Evolutionary conservation across 1,284 basidiomycete genomes (phyloP).

Genomic region (Quambalaria eucalypti): DNA sequence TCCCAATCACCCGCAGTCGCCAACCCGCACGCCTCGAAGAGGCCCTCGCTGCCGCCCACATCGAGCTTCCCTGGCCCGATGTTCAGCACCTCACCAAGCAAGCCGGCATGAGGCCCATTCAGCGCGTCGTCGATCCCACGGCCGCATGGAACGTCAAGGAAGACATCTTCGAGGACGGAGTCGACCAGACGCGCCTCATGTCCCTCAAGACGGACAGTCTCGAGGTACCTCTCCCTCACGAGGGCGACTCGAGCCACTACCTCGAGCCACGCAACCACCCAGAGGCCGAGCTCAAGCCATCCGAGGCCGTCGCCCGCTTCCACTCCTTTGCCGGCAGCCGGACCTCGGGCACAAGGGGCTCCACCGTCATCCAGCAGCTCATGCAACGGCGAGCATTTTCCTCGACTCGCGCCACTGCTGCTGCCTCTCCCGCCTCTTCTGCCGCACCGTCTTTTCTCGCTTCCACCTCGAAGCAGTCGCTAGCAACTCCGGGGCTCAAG

Average conservation of each 20-base stretch:
- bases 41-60: constrained; percentile 21
- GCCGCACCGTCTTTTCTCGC: constrained; percentile 18
- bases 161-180: constrained; percentile 38
- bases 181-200: constrained; percentile 30
- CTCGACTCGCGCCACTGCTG: constrained; percentile 15
- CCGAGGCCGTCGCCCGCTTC: constrained; percentile 6
- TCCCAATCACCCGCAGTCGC: constrained; percentile 27
- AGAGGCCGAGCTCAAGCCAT: background rate
- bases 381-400: constrained; percentile 18
- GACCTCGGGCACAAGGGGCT: constrained; percentile 8
- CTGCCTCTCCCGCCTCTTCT: constrained; percentile 14
- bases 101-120: constrained; percentile 24
- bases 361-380: constrained; percentile 23
- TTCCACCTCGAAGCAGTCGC: constrained; percentile 20
- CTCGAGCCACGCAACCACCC: constrained; percentile 36
- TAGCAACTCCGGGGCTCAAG: constrained; percentile 26
- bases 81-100: constrained; percentile 32
- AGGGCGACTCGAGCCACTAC: constrained; percentile 16
- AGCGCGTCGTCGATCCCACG: constrained; percentile 33
- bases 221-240: constrained; percentile 23
- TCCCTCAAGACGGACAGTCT: constrained; percentile 23
- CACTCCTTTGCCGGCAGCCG: constrained; percentile 13
- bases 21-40: constrained; percentile 27
- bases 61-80: constrained; percentile 25
- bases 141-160: constrained; percentile 30